Evolutionary conservation across 345 rosid genomes (phyloP).

Genomic region (Nasturtium officinale): DNA sequence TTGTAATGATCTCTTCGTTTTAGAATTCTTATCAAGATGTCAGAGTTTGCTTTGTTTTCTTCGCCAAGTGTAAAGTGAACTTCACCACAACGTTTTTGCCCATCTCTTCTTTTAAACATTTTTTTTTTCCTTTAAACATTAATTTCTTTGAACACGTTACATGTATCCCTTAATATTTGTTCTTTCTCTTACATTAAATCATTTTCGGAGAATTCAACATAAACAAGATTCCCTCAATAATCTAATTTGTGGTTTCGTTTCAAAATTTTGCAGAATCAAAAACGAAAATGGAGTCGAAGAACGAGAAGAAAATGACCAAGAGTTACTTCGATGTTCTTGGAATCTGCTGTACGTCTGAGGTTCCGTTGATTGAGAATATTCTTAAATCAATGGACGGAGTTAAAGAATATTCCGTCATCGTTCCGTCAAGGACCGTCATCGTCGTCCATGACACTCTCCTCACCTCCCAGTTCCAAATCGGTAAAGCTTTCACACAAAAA

Average conservation of each 20-base stretch:
- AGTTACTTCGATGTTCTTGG: conserved; percentile 91
- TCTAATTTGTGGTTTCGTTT: neutral
- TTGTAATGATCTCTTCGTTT: conserved; percentile 8
- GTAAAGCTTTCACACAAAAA: conserved; percentile 42
- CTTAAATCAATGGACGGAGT: conserved; percentile 67
- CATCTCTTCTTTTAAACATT: conserved; percentile 2
- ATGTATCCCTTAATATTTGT: conserved; percentile 17
- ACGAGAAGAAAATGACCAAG: conserved; percentile 48
- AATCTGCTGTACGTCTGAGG: conserved; percentile 88
- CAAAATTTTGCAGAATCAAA: neutral
- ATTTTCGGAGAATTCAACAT: neutral
- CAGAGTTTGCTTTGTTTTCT: neutral
- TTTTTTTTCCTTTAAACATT: neutral
- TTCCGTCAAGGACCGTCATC: conserved; percentile 78
- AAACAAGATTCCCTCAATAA: conserved; percentile 2
- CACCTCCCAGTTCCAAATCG: conserved; percentile 72
- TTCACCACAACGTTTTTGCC: conserved; percentile 17
- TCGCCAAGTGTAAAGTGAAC: conserved; percentile 39
- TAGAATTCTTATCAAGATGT: neutral
- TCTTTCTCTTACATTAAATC: neutral
- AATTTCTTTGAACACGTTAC: conserved; percentile 25
- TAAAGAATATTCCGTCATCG: conserved; percentile 66
- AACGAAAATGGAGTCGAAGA: conserved; percentile 24
- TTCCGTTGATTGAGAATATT: conserved; percentile 68
- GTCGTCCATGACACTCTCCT: conserved; percentile 79